Evolutionary conservation across 2,329 filamentous ascomycete species (phyloP), one percentile per base, ranked within the genome.

Genomic region (Aquanectria penicillioides): DNA sequence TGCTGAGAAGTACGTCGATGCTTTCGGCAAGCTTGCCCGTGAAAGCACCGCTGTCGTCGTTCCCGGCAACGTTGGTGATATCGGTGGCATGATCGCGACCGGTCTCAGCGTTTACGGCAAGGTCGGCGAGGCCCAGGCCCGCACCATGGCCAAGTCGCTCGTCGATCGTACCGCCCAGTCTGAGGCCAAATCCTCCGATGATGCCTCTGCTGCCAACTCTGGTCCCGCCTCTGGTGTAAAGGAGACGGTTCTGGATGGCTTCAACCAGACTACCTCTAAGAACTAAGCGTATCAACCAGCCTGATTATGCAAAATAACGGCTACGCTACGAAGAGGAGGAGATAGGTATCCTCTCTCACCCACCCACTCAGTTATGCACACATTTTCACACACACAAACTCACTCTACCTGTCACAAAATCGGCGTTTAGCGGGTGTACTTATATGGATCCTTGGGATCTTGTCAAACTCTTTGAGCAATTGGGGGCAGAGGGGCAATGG

Each of bases 1-100:
- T 8, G 95, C 95, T 0, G 95, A 99, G 85, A 97, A 97, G 79
- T 99, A 99, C 70, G 95, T 99, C 49, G 94, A 96, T 40, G 95
- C 95, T 4, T 99, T 98, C 72, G 89, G 86, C 67, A 92, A 94
- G 73, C 82, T 99, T 68, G 95, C 95, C 47, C 95, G 94, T 79
- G 94, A 99, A 81, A 93, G 95, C 69, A 99, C 95, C 4, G 92
- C 93, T 5, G 90, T 99, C 23, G 93, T 99, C 17, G 94, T 99
- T 12, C 95, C 95, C 1, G 95, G 95, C 10, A 98, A 99, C 72
- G 93, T 99, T 31, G 95, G 95, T 60, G 95, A 99, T 74, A 94
- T 99, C 68, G 90, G 93, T 52, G 88, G 92, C 67, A 97, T 99
- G 94, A 98, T 99, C 75, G 94, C 95, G 33, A 96, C 92, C 15